Conservation (phyloP, 148 eudicot genomes). For the Fagopyrum tataricum region DNA sequence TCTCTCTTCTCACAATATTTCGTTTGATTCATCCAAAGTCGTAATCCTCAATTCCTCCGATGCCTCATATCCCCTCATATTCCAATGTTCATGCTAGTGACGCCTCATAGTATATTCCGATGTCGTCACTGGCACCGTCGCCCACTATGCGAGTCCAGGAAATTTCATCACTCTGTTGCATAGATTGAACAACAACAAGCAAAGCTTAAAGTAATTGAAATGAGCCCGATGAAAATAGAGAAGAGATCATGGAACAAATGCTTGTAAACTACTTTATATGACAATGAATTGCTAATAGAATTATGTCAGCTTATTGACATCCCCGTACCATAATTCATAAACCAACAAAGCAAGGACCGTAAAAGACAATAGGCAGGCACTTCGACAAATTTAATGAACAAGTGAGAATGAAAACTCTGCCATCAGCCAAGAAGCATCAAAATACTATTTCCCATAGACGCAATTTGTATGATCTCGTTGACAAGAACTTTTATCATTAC, state of each 20-base stretch:
- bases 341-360: background rate
- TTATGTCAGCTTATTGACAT: background rate
- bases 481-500: background rate
- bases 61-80: no score
- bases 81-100: no score
- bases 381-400: background rate
- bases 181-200: conserved; percentile 11
- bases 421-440: background rate
- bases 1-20: no score
- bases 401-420: background rate
- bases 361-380: background rate
- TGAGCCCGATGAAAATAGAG: background rate
- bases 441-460: background rate
- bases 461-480: no score
- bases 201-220: background rate
- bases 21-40: no score
- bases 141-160: no score
- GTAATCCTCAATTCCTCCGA: no score
- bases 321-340: background rate
- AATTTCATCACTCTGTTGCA: no score
- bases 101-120: no score
- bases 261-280: background rate
- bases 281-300: background rate
- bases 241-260: conserved; percentile 3
- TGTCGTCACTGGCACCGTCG: no score